Percentiles rank a stretch among this genome's conserved stretches.
Evolutionary conservation across 352 stramenopile genomes (phyloP).

Genomic region (Globisporangium middletonii): DNA sequence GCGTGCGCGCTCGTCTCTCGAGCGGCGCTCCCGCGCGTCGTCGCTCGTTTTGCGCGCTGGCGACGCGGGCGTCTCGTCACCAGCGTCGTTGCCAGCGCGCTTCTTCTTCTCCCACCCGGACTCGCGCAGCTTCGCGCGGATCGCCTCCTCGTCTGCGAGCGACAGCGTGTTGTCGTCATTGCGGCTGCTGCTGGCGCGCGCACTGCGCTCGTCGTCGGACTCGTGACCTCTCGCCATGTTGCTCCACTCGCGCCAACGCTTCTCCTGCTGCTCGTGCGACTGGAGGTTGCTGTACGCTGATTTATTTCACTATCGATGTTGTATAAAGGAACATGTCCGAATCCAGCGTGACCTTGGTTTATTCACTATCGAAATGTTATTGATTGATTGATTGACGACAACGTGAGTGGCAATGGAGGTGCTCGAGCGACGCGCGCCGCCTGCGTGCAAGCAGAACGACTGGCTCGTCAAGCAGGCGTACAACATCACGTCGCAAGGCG

Average conservation of each 20-base stretch:
- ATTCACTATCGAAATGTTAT: no score
- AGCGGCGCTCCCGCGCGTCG: slow-evolving; percentile 2
- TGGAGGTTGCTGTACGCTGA: no score
- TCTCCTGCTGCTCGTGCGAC: background rate
- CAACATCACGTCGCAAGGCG: no score
- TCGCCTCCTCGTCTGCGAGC: slow-evolving; percentile 53
- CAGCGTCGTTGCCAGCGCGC: slow-evolving; percentile 12
- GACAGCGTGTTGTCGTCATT: slow-evolving; percentile 7
- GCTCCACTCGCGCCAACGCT: background rate
- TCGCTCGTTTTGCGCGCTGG: slow-evolving; percentile 14
- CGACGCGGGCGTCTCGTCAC: slow-evolving; percentile 6
- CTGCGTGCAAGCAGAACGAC: no score
- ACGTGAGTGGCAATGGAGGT: no score
- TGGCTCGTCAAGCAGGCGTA: no score
- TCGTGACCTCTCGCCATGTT: slow-evolving; percentile 8
- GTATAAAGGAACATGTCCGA: no score
- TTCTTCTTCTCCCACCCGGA: slow-evolving; percentile 61
- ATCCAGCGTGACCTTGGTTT: no score
- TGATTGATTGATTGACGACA: no score
- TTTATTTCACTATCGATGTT: no score
- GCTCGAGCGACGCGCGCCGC: no score
- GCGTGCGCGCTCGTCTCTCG: background rate
- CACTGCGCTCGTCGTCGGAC: slow-evolving; percentile 10
- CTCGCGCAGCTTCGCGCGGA: slow-evolving; percentile 66
- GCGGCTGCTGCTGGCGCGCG: slow-evolving; percentile 1